phyloP scores from a whole-genome alignment of 1,139 yeast genomes.

The Pichia sp. region DNA sequence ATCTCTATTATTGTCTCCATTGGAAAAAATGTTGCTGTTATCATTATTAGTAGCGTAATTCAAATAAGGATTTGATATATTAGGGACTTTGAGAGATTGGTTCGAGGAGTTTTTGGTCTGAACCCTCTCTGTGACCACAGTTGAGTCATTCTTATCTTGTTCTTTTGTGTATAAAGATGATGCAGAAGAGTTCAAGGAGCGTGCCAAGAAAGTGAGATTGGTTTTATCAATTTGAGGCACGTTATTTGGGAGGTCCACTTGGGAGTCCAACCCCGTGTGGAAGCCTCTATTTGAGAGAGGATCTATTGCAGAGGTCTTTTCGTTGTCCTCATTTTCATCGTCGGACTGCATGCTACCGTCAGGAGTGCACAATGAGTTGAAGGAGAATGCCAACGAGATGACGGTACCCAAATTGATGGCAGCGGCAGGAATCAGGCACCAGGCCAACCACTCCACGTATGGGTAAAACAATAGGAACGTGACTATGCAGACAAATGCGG shows the following conservation, averaged over 20 bases:
- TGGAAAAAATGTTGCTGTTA: not conserved
- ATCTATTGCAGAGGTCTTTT: conserved; percentile 5
- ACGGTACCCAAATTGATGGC: conserved; percentile 41
- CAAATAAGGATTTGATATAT: conserved; percentile 27
- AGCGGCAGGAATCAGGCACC: conserved; percentile 67
- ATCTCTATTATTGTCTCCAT: not conserved
- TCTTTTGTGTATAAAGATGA: conserved; percentile 6
- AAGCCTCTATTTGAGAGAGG: not conserved
- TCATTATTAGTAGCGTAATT: conserved; percentile 18
- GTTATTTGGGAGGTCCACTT: not conserved
- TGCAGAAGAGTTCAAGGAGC: conserved; percentile 4
- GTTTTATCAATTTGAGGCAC: conserved; percentile 4
- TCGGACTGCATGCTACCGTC: conserved; percentile 6
- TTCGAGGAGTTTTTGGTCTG: conserved; percentile 6
- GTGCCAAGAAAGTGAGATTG: not conserved
- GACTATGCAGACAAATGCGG: conserved; percentile 52
- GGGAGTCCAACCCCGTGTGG: not conserved
- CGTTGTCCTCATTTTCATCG: conserved; percentile 15
- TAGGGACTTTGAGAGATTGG: conserved; percentile 24
- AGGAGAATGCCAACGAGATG: not conserved
- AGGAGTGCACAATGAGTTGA: conserved; percentile 16
- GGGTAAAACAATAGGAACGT: conserved; percentile 59
- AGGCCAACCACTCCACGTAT: conserved; percentile 60
- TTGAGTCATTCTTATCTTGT: conserved; percentile 9
- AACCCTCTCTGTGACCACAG: conserved; percentile 2